Evolutionary conservation across 2,329 filamentous ascomycete genomes (phyloP).

Genomic region (Chaetomiaceae sp.): DNA sequence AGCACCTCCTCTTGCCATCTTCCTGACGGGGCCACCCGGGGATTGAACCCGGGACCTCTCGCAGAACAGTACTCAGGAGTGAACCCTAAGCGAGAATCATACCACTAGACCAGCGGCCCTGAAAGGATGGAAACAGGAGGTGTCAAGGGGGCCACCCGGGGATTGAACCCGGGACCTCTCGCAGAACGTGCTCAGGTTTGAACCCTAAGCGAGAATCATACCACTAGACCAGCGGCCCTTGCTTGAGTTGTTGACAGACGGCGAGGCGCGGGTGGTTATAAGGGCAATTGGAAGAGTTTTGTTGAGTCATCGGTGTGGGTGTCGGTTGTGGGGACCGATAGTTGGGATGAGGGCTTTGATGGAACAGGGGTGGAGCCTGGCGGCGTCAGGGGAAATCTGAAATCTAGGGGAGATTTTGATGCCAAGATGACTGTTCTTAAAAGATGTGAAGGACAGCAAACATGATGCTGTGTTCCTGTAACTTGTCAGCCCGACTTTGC

Average conservation of each 20-base stretch:
- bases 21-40: constrained; percentile 27
- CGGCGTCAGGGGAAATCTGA: too few relatives aligned
- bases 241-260: background rate
- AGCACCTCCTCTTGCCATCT: background rate
- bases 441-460: too few relatives aligned
- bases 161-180: constrained; percentile 41
- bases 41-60: constrained; percentile 41
- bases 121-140: background rate
- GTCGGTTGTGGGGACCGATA: background rate
- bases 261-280: background rate
- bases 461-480: too few relatives aligned
- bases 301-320: constrained; percentile 5
- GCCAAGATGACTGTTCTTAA: too few relatives aligned
- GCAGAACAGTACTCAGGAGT: constrained; percentile 24
- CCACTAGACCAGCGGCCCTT: constrained; percentile 48
- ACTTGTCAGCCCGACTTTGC: too few relatives aligned
- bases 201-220: constrained; percentile 62
- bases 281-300: background rate
- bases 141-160: constrained; percentile 28
- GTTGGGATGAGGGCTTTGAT: background rate
- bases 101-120: constrained; percentile 50
- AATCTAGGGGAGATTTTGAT: background rate
- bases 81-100: constrained; percentile 61
- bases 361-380: background rate
- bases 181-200: constrained; percentile 25